A percentile compares a stretch with the other conserved stretches of the same genome.
phyloP scores from a whole-genome alignment of 805 yeast species.

The Yarrowia porcina region DNA sequence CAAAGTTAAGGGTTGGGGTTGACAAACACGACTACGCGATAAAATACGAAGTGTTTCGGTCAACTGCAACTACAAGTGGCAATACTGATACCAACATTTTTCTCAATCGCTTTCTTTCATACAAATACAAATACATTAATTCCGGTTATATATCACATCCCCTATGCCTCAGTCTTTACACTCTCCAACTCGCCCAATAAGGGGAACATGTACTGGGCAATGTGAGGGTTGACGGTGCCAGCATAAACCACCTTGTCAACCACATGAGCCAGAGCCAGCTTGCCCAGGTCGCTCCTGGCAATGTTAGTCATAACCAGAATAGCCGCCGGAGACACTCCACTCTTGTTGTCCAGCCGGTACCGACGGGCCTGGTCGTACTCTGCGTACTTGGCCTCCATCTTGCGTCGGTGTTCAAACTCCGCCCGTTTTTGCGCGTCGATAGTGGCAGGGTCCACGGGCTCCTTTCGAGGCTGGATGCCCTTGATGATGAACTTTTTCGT shows the following conservation, averaged over 20 bases:
- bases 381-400: not conserved
- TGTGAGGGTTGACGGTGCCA: slow-evolving; percentile 23
- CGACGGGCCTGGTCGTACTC: slow-evolving; percentile 19
- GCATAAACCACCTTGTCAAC: slow-evolving; percentile 15
- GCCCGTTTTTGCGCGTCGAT: slow-evolving; percentile 27
- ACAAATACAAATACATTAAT: slow-evolving; percentile 24
- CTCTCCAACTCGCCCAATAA: slow-evolving; percentile 22
- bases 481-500: slow-evolving; percentile 85
- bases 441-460: slow-evolving; percentile 36
- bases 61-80: too few relatives aligned
- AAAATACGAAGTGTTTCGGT: too few relatives aligned
- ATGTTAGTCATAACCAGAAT: slow-evolving; percentile 25
- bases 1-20: slow-evolving; percentile 22
- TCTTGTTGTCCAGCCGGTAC: slow-evolving; percentile 20
- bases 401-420: slow-evolving; percentile 11
- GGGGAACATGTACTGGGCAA: slow-evolving; percentile 23
- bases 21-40: not conserved
- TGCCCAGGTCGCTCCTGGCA: slow-evolving; percentile 16
- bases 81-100: too few relatives aligned
- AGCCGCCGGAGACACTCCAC: slow-evolving; percentile 24
- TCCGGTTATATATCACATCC: not conserved
- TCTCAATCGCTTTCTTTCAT: not conserved
- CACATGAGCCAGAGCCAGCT: not conserved
- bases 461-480: slow-evolving; percentile 83
- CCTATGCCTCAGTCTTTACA: slow-evolving; percentile 9